A percentile compares a stretch with the other conserved stretches of the same genome.
Evolutionary conservation across 345 rosid species (phyloP).

Genomic region (Rhizophora mangle): DNA sequence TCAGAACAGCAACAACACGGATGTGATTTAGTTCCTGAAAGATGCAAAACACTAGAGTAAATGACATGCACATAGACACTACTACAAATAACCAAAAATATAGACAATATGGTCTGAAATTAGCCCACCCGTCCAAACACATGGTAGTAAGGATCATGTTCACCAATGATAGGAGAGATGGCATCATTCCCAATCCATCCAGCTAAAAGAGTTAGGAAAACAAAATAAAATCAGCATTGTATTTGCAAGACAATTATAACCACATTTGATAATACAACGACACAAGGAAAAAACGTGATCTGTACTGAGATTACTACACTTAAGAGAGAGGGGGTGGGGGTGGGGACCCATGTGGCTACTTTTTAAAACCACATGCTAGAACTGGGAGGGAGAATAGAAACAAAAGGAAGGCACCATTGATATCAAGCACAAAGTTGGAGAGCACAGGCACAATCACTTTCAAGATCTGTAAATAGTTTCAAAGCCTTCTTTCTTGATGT

Average conservation of each 20-base stretch:
- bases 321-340: not conserved
- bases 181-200: constrained; percentile 97
- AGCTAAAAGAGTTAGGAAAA: constrained; percentile 42
- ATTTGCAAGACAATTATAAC: not conserved
- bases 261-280: constrained; percentile 4
- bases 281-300: not conserved
- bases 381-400: not conserved
- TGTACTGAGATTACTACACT: not conserved
- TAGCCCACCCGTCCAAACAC: constrained; percentile 75
- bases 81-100: not conserved
- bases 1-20: constrained; percentile 63
- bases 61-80: not conserved
- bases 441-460: not conserved
- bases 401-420: not conserved
- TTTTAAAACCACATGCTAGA: no score
- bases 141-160: constrained; percentile 75
- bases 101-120: not conserved
- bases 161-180: constrained; percentile 82
- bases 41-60: constrained; percentile 16
- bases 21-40: constrained; percentile 82
- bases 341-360: not conserved
- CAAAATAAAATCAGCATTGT: constrained; percentile 10
- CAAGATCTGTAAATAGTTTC: not conserved
- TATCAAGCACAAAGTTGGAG: no score
- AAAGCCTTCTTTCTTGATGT: not conserved